Conservation (phyloP, 192 early-diverging fungal species). For the Ambispora gerdemannii region DNA sequence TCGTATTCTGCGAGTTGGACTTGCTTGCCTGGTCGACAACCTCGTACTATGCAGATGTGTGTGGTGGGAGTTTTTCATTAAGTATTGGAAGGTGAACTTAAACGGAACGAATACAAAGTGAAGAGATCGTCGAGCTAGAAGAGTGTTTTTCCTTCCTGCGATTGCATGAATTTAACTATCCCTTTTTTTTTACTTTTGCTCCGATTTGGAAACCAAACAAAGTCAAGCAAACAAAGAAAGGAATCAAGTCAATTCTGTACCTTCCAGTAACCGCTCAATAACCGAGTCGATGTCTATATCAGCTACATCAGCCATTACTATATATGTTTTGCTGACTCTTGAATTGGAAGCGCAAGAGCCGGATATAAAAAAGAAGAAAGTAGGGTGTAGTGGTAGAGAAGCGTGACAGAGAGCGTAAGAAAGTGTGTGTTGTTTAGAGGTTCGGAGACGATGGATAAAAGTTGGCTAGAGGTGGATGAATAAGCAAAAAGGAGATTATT, state of each 20-base stretch:
- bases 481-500: conserved; percentile 11
- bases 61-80: conserved; percentile 10
- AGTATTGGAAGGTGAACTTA: conserved; percentile 10
- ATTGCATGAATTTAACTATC: neutral
- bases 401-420: conserved; percentile 25
- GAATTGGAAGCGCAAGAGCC: conserved; percentile 15
- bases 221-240: neutral
- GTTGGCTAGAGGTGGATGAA: conserved; percentile 29
- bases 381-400: neutral
- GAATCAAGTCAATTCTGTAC: conserved; percentile 45
- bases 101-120: neutral
- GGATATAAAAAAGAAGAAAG: neutral
- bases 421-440: conserved; percentile 2
- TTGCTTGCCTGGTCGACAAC: conserved; percentile 93
- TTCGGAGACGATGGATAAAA: conserved; percentile 26
- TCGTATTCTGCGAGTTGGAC: conserved; percentile 93
- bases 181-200: neutral
- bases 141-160: conserved; percentile 14
- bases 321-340: conserved; percentile 8
- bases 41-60: conserved; percentile 72
- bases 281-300: conserved; percentile 85
- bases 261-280: conserved; percentile 89
- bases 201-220: neutral
- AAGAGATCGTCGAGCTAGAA: neutral
- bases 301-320: conserved; percentile 50